Conservation (phyloP, 129 eudicot genomes). For the Erigeron canadensis region DNA sequence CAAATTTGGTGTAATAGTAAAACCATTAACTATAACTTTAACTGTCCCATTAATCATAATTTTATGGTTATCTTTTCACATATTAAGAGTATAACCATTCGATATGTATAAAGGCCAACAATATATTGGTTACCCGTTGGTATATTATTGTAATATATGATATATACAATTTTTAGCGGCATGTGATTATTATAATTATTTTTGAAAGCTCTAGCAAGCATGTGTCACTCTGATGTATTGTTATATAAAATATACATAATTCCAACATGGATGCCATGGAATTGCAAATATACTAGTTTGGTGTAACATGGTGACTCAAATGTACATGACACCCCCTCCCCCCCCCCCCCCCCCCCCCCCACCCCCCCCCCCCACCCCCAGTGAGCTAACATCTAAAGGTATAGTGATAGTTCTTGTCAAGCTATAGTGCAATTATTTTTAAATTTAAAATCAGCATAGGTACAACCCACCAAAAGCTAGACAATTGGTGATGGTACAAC, state of each 20-base stretch:
- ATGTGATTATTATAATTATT: background rate
- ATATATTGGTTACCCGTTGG: too few species aligned
- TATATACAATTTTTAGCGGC: background rate
- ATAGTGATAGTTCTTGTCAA: constrained; percentile 40
- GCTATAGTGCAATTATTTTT: constrained; percentile 26
- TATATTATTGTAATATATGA: background rate
- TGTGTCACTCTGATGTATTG: constrained; percentile 12
- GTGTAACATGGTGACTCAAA: constrained; percentile 33
- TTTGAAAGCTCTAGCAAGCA: background rate
- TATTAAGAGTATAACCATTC: too few species aligned
- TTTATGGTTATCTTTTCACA: too few species aligned
- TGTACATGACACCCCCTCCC: too few species aligned
- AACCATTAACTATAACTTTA: too few species aligned
- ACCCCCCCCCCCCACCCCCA: too few species aligned
- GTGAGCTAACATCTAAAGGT: constrained; percentile 21
- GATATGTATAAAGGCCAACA: too few species aligned
- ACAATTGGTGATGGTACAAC: constrained; percentile 32
- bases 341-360: too few species aligned
- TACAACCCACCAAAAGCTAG: constrained; percentile 35
- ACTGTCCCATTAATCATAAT: too few species aligned
- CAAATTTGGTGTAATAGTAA: too few species aligned
- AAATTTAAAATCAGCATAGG: constrained; percentile 27
- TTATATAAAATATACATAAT: constrained; percentile 2
- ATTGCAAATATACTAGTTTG: constrained; percentile 19
- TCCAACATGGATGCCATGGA: constrained; percentile 20